These are phyloP conservation scores for Lenwebbia sp. DNA, from an alignment of 345 rosid genomes.

Conservation along the genomic window DNA sequence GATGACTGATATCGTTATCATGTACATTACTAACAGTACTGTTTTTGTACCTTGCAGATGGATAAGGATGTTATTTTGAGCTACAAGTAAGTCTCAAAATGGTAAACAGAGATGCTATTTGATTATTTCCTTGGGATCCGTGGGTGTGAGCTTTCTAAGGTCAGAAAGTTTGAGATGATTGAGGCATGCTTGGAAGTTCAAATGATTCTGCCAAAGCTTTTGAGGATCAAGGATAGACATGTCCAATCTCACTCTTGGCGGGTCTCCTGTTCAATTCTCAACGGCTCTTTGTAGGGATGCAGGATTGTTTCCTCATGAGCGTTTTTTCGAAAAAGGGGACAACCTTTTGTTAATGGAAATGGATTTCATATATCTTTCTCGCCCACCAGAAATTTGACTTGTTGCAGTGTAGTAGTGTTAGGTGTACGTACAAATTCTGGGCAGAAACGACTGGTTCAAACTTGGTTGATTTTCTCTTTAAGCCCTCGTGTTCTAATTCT, in stretches of 20 bases:
- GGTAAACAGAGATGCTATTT: background rate
- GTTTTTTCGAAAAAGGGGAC: background rate
- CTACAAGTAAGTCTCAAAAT: background rate
- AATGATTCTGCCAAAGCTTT: background rate
- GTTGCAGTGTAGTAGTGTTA: background rate
- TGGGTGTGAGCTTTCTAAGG: background rate
- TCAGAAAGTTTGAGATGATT: background rate
- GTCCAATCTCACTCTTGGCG: background rate
- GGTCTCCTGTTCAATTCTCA: background rate
- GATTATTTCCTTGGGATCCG: background rate
- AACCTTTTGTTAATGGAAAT: background rate
- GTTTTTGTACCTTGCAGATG: conserved; percentile 36
- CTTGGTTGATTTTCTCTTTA: background rate
- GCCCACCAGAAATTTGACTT: background rate
- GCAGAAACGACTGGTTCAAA: background rate
- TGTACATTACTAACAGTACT: background rate
- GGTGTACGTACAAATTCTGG: background rate
- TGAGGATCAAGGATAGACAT: background rate
- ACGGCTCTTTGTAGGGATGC: conserved; percentile 42
- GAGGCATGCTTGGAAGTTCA: background rate
- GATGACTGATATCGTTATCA: background rate
- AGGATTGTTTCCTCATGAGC: conserved; percentile 16
- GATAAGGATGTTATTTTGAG: conserved; percentile 31
- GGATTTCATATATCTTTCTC: background rate
- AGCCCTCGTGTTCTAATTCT: background rate